These are phyloP conservation scores for Pythium dissimile DNA, from an alignment of 352 stramenopile species.

Conservation along the genomic window DNA sequence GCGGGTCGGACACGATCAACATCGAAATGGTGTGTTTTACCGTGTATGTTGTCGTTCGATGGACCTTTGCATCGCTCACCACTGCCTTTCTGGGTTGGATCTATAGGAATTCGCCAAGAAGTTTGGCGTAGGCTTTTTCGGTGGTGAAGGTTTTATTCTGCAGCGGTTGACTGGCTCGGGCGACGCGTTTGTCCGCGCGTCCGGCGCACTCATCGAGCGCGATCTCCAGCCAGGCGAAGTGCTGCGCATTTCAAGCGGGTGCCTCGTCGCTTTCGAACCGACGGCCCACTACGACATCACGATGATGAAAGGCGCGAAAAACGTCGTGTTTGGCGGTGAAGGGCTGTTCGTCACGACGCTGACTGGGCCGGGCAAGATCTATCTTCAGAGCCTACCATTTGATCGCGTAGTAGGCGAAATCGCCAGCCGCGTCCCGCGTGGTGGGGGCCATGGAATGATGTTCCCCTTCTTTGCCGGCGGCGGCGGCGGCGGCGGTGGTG, in stretches of 20 bases:
- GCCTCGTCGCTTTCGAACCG: constrained; percentile 88
- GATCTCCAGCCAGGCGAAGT: constrained; percentile 86
- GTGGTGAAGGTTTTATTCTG: constrained; percentile 93
- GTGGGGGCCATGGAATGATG: constrained; percentile 75
- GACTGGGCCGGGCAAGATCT: constrained; percentile 88
- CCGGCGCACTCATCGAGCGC: constrained; percentile 84
- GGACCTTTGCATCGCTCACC: too few species aligned
- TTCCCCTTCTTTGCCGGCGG: constrained; percentile 85
- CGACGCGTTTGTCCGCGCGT: constrained; percentile 91
- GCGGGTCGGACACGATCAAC: constrained; percentile 87
- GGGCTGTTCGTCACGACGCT: constrained; percentile 94
- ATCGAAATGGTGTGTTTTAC: constrained; percentile 82
- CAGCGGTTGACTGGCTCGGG: constrained; percentile 89
- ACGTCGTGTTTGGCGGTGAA: constrained; percentile 93
- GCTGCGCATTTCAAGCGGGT: constrained; percentile 90
- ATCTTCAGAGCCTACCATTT: constrained; percentile 90
- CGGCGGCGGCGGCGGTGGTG: constrained; percentile 37
- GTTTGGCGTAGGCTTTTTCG: constrained; percentile 92
- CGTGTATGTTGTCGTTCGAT: not conserved
- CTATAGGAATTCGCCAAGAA: constrained; percentile 87
- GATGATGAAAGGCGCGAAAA: constrained; percentile 92
- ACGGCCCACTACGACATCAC: constrained; percentile 90
- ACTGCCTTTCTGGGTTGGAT: too few species aligned
- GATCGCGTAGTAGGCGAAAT: constrained; percentile 93
- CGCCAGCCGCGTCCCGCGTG: constrained; percentile 76